Evolutionary conservation across 2,329 filamentous ascomycete species (phyloP).

Genomic region (Didymellaceae sp.): DNA sequence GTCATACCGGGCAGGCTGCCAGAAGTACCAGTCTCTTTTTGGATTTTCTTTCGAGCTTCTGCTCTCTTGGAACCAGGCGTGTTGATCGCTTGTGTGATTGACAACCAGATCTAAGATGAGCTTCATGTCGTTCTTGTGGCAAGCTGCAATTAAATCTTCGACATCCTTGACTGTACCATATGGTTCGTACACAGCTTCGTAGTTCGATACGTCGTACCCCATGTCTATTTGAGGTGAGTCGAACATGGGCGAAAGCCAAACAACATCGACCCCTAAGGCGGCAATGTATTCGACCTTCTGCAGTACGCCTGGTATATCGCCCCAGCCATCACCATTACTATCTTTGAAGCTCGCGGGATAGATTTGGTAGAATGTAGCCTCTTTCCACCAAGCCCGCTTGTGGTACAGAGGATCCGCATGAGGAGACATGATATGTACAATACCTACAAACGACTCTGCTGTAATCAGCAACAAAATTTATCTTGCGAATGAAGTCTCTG

Average conservation of each 20-base stretch:
- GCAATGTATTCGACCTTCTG: slow-evolving; percentile 64
- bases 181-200: slow-evolving; percentile 67
- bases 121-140: slow-evolving; percentile 69
- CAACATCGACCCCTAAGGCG: slow-evolving; percentile 65
- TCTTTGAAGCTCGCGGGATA: slow-evolving; percentile 57
- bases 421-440: slow-evolving; percentile 34
- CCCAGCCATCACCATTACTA: slow-evolving; percentile 65
- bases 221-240: slow-evolving; percentile 71
- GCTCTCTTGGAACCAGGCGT: slow-evolving; percentile 74
- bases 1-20: slow-evolving; percentile 64
- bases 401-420: slow-evolving; percentile 30
- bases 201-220: slow-evolving; percentile 74
- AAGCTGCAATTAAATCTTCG: slow-evolving; percentile 65
- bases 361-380: slow-evolving; percentile 54
- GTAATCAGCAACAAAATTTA: background rate
- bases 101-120: slow-evolving; percentile 78
- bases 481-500: too few relatives aligned
- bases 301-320: slow-evolving; percentile 68
- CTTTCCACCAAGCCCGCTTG: slow-evolving; percentile 54
- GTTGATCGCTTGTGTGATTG: slow-evolving; percentile 77
- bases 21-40: slow-evolving; percentile 76
- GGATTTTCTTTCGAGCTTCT: slow-evolving; percentile 65
- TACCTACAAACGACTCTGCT: too few relatives aligned
- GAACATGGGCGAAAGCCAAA: slow-evolving; percentile 73
- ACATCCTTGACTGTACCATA: slow-evolving; percentile 73